phyloP scores from a whole-genome alignment of 768 basidiomycete species.

The Pilatotrama ljubarskyi region DNA sequence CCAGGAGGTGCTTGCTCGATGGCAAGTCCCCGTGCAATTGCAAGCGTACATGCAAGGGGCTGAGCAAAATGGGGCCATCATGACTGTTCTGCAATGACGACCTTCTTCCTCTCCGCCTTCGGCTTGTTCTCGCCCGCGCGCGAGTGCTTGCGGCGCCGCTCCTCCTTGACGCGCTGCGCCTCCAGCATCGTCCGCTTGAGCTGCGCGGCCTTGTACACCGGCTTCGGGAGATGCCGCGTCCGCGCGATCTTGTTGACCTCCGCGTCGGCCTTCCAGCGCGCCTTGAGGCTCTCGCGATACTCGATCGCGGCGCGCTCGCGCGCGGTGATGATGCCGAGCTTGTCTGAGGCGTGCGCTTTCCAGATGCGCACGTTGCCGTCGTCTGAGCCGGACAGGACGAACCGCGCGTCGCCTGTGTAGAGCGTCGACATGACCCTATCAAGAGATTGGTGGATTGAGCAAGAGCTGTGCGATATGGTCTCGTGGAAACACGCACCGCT shows the following conservation, averaged over 20 bases:
- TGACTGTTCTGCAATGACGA: conserved; percentile 79
- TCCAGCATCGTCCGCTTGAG: conserved; percentile 95
- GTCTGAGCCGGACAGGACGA: conserved; percentile 88
- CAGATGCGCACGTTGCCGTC: conserved; percentile 94
- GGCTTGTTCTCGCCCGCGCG: conserved; percentile 85
- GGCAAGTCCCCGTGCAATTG: too few relatives aligned
- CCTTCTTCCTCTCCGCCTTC: conserved; percentile 87
- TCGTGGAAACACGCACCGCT: conserved; percentile 55
- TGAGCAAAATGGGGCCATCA: conserved; percentile 29
- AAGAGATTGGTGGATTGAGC: neutral
- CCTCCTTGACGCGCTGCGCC: conserved; percentile 87
- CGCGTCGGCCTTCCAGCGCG: conserved; percentile 84
- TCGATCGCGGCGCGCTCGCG: conserved; percentile 91
- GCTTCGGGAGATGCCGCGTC: conserved; percentile 78
- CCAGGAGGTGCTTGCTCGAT: too few relatives aligned
- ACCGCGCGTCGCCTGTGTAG: conserved; percentile 89
- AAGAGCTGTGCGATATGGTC: neutral
- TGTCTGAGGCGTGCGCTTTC: conserved; percentile 93
- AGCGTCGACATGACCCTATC: conserved; percentile 82
- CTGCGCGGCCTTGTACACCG: conserved; percentile 84
- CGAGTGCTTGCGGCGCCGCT: conserved; percentile 87
- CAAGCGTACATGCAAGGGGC: too few relatives aligned
- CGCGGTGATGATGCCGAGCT: conserved; percentile 86
- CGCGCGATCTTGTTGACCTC: conserved; percentile 81
- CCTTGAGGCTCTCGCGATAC: conserved; percentile 84